These are phyloP conservation scores for Dryadomyces quercus-mongolicae DNA, from an alignment of 2,329 filamentous ascomycete genomes.

Conservation along the genomic window DNA sequence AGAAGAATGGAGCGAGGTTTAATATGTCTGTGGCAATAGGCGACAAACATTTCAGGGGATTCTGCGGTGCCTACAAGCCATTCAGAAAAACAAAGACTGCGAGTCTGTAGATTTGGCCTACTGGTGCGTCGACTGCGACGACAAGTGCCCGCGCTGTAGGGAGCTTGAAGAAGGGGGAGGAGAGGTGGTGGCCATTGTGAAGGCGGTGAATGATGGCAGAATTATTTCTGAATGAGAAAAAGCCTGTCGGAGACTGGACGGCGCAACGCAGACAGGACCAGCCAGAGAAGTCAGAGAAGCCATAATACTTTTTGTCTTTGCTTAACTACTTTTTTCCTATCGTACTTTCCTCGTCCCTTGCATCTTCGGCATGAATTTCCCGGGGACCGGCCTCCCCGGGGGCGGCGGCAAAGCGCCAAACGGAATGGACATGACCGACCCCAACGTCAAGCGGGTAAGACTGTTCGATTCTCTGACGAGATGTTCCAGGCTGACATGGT, in stretches of 20 bases:
- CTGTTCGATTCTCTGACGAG: background rate
- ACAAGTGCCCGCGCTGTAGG: too few relatives aligned
- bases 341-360: background rate
- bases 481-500: background rate
- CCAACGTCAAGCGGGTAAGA: constrained; percentile 32
- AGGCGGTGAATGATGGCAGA: constrained; percentile 28
- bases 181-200: background rate
- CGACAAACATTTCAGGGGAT: too few relatives aligned
- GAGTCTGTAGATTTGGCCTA: too few relatives aligned
- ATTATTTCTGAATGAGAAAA: constrained; percentile 18
- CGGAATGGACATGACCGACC: constrained; percentile 31
- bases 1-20: too few relatives aligned
- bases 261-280: background rate
- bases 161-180: background rate
- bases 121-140: background rate
- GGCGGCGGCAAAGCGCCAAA: constrained; percentile 8
- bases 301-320: too few relatives aligned
- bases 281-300: too few relatives aligned
- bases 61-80: too few relatives aligned
- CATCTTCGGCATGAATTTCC: constrained; percentile 24
- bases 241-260: background rate
- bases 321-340: too few relatives aligned
- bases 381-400: constrained; percentile 17
- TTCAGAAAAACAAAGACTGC: too few relatives aligned
- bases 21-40: too few relatives aligned